These are phyloP conservation scores for Amphichorda felina DNA, from an alignment of 2,329 filamentous ascomycete genomes.

Conservation along the genomic window DNA sequence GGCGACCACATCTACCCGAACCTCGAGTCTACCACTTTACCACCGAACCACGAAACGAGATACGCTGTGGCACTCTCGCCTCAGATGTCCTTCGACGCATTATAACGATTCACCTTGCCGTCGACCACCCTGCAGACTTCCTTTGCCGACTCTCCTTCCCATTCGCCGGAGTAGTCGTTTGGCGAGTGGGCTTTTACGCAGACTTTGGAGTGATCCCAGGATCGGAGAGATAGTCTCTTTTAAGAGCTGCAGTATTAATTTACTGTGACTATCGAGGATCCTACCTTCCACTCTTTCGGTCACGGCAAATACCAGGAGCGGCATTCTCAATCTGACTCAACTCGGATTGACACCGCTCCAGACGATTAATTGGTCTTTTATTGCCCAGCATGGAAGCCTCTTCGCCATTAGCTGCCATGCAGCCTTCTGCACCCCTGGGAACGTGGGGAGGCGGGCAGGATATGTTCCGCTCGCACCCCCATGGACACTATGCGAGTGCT, in stretches of 20 bases:
- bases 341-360: neutral
- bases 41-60: neutral
- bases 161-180: neutral
- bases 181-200: neutral
- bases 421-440: slow-evolving; percentile 51
- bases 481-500: slow-evolving; percentile 27
- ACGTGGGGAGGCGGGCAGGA: slow-evolving; percentile 43
- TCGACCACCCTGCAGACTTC: slow-evolving; percentile 5
- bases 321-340: slow-evolving; percentile 8
- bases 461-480: slow-evolving; percentile 37
- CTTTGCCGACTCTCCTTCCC: slow-evolving; percentile 1
- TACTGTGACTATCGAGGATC: slow-evolving; percentile 7
- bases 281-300: slow-evolving; percentile 9
- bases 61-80: neutral
- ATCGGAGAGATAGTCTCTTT: neutral
- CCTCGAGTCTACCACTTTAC: too few relatives aligned
- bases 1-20: neutral
- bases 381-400: slow-evolving; percentile 70
- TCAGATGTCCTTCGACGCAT: slow-evolving; percentile 19
- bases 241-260: slow-evolving; percentile 6
- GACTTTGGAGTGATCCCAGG: neutral
- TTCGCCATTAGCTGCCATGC: slow-evolving; percentile 88
- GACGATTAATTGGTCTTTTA: neutral
- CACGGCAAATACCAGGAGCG: slow-evolving; percentile 14
- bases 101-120: slow-evolving; percentile 13